Base-by-base conservation (phyloP, 1,284 basidiomycete genomes). In the Takashimella koratensis region DNA sequence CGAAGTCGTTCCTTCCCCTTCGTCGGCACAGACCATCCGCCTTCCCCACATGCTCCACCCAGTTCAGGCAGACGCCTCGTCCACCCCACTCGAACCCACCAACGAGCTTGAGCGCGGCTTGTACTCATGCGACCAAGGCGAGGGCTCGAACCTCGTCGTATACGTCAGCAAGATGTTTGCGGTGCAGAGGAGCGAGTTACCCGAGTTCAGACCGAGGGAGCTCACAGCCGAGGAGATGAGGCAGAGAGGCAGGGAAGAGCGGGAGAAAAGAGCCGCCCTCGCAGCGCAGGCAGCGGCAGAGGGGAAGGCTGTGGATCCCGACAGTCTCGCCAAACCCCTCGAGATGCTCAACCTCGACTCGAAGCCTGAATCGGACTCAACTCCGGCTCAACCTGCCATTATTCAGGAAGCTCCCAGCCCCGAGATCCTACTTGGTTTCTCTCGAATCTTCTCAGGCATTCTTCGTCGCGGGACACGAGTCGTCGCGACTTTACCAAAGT, bases 151-250 rank as follows among this genome's bases (percentile, higher is more conserved):
- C 51, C 79, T 92, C n/a, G 83, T 86, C 12, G 90, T 86, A 3
- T 96, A 95, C 72, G 88, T 98, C 51, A 96, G 90, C 80, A 98
- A 98, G 75, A 98, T 98, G 95, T 98, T 98, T 73, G 93, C 93
- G 0, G 86, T 98, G 1, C 78, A 84, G 21, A 78, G 77, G 19
- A 83, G 83, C 51, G 89, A 95, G 46, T 77, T 98, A 26, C 95
- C 95, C 0, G 87, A 94, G 66, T 86, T 87, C 70, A 90, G 87
- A 76, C 84, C 85, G 67, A 85, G 80, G 59, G 79, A 83, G 23
- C 69, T 92, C 51, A 90, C 87, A 0, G 90, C 89, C 0, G 91
- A 96, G 30, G 90, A 96, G 71, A 87, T 96, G 85, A 81, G 91
- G 22, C 78, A 81, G 19, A 79, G 81, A 51, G 89, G 86, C 2